These are phyloP conservation scores for Lentinula edodes DNA, from an alignment of 768 basidiomycete genomes.

Conservation along the genomic window DNA sequence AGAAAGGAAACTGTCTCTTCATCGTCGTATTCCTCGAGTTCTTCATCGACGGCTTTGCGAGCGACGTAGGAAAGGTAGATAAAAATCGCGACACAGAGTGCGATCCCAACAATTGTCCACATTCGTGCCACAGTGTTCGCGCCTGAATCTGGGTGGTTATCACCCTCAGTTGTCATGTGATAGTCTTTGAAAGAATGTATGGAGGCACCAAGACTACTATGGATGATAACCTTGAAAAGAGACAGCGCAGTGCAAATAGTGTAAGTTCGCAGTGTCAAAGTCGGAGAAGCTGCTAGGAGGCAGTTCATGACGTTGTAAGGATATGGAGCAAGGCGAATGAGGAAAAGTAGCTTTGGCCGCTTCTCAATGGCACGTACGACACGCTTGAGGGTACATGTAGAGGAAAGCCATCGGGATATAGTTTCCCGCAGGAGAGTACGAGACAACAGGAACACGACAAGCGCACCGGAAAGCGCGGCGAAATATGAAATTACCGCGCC, in stretches of 20 bases:
- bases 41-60: slow-evolving; percentile 52
- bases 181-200: slow-evolving; percentile 80
- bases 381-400: slow-evolving; percentile 66
- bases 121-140: slow-evolving; percentile 48
- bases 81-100: slow-evolving; percentile 68
- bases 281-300: slow-evolving; percentile 82
- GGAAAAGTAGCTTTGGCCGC: slow-evolving; percentile 81
- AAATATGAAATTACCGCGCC: slow-evolving; percentile 86
- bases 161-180: slow-evolving; percentile 32
- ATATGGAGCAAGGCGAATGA: slow-evolving; percentile 89
- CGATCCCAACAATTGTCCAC: slow-evolving; percentile 66
- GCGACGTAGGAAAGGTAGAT: slow-evolving; percentile 80
- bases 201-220: slow-evolving; percentile 82
- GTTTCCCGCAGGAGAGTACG: slow-evolving; percentile 64
- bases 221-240: slow-evolving; percentile 85
- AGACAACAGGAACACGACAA: slow-evolving; percentile 78
- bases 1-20: slow-evolving; percentile 57
- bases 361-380: slow-evolving; percentile 85
- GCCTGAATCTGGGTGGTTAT: slow-evolving; percentile 10
- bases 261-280: slow-evolving; percentile 76
- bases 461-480: slow-evolving; percentile 79
- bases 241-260: slow-evolving; percentile 75
- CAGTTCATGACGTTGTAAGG: slow-evolving; percentile 96
- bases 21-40: slow-evolving; percentile 40
- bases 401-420: slow-evolving; percentile 70